Conservation (phyloP, 306 rosid genomes). For the Dalbergia cultrata region DNA sequence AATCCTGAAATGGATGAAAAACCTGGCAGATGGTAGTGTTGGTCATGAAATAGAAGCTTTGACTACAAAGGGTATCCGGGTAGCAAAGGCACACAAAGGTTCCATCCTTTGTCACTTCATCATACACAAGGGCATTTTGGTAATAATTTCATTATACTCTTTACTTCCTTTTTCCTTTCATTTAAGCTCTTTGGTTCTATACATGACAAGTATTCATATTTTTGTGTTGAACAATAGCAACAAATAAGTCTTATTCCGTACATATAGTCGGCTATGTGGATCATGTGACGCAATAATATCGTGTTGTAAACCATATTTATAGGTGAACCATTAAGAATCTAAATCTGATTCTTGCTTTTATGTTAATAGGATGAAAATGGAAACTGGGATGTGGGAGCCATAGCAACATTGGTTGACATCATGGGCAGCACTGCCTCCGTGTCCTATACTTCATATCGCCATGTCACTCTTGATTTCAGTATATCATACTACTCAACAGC, state of each 20-base stretch:
- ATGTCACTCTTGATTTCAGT: conserved; percentile 45
- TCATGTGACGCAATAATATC: too few relatives aligned
- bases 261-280: too few relatives aligned
- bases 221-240: neutral
- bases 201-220: neutral
- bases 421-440: conserved; percentile 5
- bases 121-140: conserved; percentile 30
- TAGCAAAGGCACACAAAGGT: conserved; percentile 34
- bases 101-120: conserved; percentile 37
- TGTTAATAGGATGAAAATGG: conserved; percentile 54
- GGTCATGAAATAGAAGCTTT: neutral
- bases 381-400: conserved; percentile 63
- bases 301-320: too few relatives aligned
- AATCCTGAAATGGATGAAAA: neutral
- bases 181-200: neutral
- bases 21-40: neutral
- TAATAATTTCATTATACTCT: conserved; percentile 14
- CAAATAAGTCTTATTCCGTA: too few relatives aligned
- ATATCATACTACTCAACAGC: conserved; percentile 50
- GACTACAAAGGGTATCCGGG: conserved; percentile 13
- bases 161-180: neutral
- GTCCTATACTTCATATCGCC: neutral
- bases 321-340: neutral
- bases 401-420: conserved; percentile 54
- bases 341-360: neutral